Evolutionary conservation across 192 early-diverging fungal species (phyloP), one percentile per base, ranked within the genome.

Genomic region (Umbelopsis sp.): DNA sequence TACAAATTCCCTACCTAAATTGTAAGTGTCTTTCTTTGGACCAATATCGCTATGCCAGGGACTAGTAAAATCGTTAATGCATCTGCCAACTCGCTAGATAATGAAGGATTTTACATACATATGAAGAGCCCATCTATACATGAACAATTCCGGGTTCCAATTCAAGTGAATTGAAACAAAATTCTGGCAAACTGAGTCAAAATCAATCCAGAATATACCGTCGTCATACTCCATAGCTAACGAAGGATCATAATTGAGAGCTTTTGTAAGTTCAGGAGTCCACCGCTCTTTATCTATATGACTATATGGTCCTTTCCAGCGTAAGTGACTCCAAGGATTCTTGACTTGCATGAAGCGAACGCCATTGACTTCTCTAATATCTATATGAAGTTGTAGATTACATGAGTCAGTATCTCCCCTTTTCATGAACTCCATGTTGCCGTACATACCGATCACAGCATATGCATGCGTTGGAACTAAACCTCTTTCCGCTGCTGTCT

Each of bases 191-290:
- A 96, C 85, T 1, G 93, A 94, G 7, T 89, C 90, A 71, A 86
- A 98, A 67, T 94, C 88, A 23, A 98, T 94, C 93, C 95, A 96
- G 71, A 96, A 96, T 1, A 93, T 78, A 64, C 95, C 95, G 66
- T 93, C 90, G 72, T 97, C 95, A 51, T 84, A 80, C 49, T 86
- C 73, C 33, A 85, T 77, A 13, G 92, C 92, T 4, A 67, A 73
- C 41, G 78, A 70, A 11, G 88, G 91, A 70, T 95, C 91, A 77
- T 91, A 97, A 66, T 89, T 82, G 44, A 97, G 80, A 12, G 74
- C 83, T 33, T 70, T 64, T 75, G 80, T 91, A 47, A 95, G 74
- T 15, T 88, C 84, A 4, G 83, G 78, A 1, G 92, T 93, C 95
- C 95, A 96, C 23, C 76, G 76, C 8, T 74, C 70, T 13, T 69